Percentiles rank a stretch among this genome's conserved stretches.
These are phyloP conservation scores for Atkinsonella hypoxylon DNA, from an alignment of 2,329 filamentous ascomycete genomes.

Conservation along the genomic window DNA sequence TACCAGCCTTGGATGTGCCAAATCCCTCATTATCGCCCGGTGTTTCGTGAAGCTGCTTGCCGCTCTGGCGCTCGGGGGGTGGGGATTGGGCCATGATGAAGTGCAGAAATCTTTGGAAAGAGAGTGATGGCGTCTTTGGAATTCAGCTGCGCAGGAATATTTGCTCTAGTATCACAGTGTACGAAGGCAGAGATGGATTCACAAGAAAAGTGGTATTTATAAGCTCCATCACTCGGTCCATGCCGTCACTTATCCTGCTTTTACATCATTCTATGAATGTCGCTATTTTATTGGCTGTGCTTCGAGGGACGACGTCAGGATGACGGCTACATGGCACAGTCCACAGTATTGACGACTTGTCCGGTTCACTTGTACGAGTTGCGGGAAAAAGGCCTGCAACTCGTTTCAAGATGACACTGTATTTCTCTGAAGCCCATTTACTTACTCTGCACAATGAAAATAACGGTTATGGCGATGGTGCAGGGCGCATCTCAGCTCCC, in stretches of 20 bases:
- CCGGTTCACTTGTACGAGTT: too few relatives aligned
- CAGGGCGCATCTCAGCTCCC: too few relatives aligned
- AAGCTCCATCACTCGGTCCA: not conserved
- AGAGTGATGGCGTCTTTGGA: too few relatives aligned
- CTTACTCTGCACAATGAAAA: too few relatives aligned
- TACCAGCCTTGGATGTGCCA: constrained; percentile 40
- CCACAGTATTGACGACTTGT: not conserved
- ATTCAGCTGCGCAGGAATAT: too few relatives aligned
- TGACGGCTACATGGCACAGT: not conserved
- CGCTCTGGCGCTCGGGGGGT: constrained; percentile 54
- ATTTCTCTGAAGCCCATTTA: too few relatives aligned
- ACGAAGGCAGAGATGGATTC: not conserved
- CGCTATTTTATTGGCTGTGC: not conserved
- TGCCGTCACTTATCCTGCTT: not conserved
- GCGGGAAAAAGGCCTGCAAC: too few relatives aligned
- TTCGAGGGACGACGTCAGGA: not conserved
- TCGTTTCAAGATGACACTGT: too few relatives aligned
- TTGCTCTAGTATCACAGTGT: not conserved
- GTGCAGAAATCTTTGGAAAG: constrained; percentile 15
- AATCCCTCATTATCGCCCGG: constrained; percentile 46
- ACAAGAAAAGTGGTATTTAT: not conserved
- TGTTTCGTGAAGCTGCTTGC: constrained; percentile 48
- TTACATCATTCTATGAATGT: not conserved
- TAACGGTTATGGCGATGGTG: too few relatives aligned
- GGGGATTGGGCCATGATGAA: constrained; percentile 67